Evolutionary conservation across 2,329 filamentous ascomycete genomes (phyloP), one percentile per base, ranked within the genome.

Genomic region (Fonsecaea pugnacius): DNA sequence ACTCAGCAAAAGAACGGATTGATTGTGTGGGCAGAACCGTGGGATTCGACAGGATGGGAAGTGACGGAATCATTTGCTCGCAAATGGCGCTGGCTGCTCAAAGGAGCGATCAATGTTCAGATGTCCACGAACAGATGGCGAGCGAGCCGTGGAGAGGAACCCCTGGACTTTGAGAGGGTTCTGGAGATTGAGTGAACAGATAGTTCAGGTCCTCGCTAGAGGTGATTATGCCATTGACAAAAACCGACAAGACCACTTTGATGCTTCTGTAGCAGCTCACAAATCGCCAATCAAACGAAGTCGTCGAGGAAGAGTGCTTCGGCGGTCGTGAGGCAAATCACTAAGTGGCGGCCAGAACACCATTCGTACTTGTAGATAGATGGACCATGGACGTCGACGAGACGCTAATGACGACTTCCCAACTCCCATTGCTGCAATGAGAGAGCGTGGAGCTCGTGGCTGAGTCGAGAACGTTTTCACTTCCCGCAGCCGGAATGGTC

Each of bases 1-100:
- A 58, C 57, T 2, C 62, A 55, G 16, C 54, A 70, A 21, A 70
- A 68, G 56, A 71, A 75, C 18, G 75, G 73, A 1, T 48, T 84
- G 1, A 73, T 84, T 12, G 79, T 84, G 1, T 85, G 82, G 83
- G 80, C 81, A 0, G 78, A 82, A 5, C 74, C 82, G 0, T 80
- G 77, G 73, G 76, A 83, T 38, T 61, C 74, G 2, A 64, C 66
- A 0, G 78, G 76, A 9, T 85, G 83, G 83, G 83, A 85, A 66
- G 73, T 80, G 1, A 82, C 76, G 0, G 74, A 76, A 8, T 62
- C 64, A 0, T 84, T 85, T 66, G 67, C 80, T 1, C 72, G 72
- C 46, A 84, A 83, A 66, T 85, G 81, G 80, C 57, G 57, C 5
- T 66, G 60, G 12, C 33, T 70, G 8, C 21, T 70, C 8, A 48